These are phyloP conservation scores for Chytridiales sp. DNA, from an alignment of 371 early-diverging fungal genomes.

Conservation along the genomic window DNA sequence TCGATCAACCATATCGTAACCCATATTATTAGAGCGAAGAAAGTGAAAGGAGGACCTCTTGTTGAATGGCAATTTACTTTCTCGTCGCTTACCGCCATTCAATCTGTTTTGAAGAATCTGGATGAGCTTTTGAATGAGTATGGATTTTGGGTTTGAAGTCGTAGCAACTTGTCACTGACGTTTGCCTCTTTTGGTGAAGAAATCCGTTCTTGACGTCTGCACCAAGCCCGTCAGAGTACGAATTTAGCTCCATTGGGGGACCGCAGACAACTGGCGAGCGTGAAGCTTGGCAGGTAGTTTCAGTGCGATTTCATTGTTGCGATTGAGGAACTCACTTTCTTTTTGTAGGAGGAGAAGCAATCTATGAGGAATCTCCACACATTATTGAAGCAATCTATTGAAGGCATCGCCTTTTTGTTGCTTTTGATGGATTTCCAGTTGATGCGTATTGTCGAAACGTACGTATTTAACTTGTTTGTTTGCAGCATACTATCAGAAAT, in stretches of 20 bases:
- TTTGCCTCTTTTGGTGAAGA: slow-evolving; percentile 4
- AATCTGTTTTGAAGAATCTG: slow-evolving; percentile 47
- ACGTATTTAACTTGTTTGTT: slow-evolving; percentile 23
- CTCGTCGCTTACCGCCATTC: slow-evolving; percentile 42
- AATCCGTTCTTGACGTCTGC: slow-evolving; percentile 25
- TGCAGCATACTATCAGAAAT: slow-evolving; percentile 2
- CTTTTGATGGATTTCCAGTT: slow-evolving; percentile 70
- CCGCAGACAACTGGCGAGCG: slow-evolving; percentile 20
- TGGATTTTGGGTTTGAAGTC: not conserved
- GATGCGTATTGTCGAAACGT: slow-evolving; percentile 56
- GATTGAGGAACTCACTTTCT: not conserved
- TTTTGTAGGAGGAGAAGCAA: slow-evolving; percentile 60
- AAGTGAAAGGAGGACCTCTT: slow-evolving; percentile 9
- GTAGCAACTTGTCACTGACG: not conserved
- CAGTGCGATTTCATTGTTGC: not conserved
- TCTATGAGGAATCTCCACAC: slow-evolving; percentile 67
- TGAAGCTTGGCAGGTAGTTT: slow-evolving; percentile 38
- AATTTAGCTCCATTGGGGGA: slow-evolving; percentile 11
- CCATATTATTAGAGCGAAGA: too few species aligned
- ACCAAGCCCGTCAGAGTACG: slow-evolving; percentile 28
- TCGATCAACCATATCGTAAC: too few species aligned
- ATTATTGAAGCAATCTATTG: slow-evolving; percentile 64
- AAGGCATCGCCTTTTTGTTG: slow-evolving; percentile 72
- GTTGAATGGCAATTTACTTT: slow-evolving; percentile 33
- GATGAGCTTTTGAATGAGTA: slow-evolving; percentile 52